A percentile compares a stretch with the other conserved stretches of the same genome.
Evolutionary conservation across 768 basidiomycete species (phyloP).

Genomic region (Cystofilobasidium ferigula): DNA sequence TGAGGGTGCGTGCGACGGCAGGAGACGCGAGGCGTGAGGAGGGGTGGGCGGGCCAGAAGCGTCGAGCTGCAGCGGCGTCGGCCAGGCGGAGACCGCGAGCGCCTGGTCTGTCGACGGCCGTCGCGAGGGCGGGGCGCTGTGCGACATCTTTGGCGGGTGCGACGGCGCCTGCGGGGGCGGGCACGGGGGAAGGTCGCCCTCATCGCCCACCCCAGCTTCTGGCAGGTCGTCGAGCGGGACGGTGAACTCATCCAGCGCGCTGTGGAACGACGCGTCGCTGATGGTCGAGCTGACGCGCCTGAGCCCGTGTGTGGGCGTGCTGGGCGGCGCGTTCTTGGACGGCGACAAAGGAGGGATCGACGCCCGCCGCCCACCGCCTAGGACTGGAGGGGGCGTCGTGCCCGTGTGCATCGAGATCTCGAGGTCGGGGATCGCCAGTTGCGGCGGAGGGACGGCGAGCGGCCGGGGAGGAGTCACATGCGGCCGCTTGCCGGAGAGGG

Average conservation of each 20-base stretch:
- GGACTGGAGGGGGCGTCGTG: background rate
- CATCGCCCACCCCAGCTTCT: background rate
- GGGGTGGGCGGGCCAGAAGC: background rate
- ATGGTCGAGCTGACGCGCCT: background rate
- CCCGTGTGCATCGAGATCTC: slow-evolving; percentile 17
- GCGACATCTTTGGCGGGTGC: background rate
- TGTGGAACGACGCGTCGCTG: slow-evolving; percentile 12
- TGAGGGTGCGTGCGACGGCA: background rate
- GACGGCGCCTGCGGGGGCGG: background rate
- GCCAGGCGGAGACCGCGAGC: background rate
- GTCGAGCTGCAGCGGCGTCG: background rate
- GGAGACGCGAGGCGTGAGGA: background rate
- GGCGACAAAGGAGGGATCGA: background rate
- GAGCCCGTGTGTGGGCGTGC: background rate
- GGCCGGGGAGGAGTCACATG: background rate
- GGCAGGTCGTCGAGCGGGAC: slow-evolving; percentile 6
- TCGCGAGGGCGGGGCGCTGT: background rate
- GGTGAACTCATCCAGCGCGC: too few species aligned
- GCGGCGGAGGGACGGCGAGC: background rate
- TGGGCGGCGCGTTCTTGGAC: too few species aligned
- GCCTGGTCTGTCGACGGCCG: background rate
- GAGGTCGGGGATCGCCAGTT: slow-evolving; percentile 10
- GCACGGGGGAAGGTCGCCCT: background rate
- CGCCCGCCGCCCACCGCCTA: background rate
- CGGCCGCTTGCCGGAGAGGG: background rate